Base-by-base conservation (phyloP, 2,329 filamentous ascomycete genomes). In the Byssochlamys sp. region DNA sequence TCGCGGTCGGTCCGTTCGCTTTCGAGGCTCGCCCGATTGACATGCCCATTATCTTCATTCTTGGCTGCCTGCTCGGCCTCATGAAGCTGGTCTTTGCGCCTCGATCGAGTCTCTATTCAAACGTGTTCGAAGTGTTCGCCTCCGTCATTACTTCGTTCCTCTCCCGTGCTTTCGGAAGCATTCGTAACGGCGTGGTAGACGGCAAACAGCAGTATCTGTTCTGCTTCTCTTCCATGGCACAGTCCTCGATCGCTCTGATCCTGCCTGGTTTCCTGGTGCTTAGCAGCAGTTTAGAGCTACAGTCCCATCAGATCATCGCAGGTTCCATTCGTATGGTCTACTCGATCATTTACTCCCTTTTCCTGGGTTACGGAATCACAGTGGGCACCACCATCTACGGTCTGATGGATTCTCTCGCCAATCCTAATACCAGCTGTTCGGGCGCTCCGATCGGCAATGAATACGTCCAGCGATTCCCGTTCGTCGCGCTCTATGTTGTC, bases 21-120 rank as follows among this genome's bases (percentile, higher is more conserved):
- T 95, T 94, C 67, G 78, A 85, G 57, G 88, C 87, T 2, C 82
- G 89, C 2, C 83, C 86, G 48, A 87, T 92, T 65, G 90, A 95
- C 68, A 76, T 94, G 58, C 89, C 89, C 0, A 81, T 91, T 28
- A 84, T 85, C 24, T 94, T 94, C 69, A 57, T 90, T 0, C 80
- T 95, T 0, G 90, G 90, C 1, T 86, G 83, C 65, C 75, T 91
- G 19, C 79, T 95, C 0, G 90, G 89, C 0, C 73, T 86, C 56
- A 76, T 95, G 53, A 89, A 94, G 66, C 81, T 92, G 9, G 81
- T 90, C 28, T 75, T 90, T 4, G 86, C 88, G 0, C 88, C 90
- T 0, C 83, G 80, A 25, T 92, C 89, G 12, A 85, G 88, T 50
- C 78, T 91, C 4, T 78, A 78, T 62, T 79, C 76, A 54, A 86